Evolutionary conservation across 352 stramenopile species (phyloP).

Genomic region (Phytophthora lateralis): DNA sequence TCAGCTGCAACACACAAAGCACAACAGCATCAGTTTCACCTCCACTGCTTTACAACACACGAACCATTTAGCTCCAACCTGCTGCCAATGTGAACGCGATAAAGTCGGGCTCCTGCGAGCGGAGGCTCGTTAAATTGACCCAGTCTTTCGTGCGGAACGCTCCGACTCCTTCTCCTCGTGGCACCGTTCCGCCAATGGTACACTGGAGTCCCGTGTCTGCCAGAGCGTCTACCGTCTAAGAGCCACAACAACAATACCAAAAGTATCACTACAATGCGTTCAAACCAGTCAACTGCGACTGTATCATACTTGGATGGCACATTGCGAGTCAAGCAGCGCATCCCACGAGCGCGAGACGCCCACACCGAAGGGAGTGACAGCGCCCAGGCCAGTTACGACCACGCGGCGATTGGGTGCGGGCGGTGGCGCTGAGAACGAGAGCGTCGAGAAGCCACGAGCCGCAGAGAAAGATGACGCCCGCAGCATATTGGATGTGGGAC

Average conservation of each 20-base stretch:
- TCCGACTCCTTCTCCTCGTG: conserved; percentile 53
- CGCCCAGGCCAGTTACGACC: conserved; percentile 92
- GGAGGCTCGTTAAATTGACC: conserved; percentile 69
- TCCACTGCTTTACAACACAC: not conserved
- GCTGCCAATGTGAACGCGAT: conserved; percentile 86
- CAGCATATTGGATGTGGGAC: no score
- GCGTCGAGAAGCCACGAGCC: conserved; percentile 58
- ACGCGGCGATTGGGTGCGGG: conserved; percentile 75
- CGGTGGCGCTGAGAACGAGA: conserved; percentile 69
- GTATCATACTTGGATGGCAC: conserved; percentile 64
- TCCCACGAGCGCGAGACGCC: conserved; percentile 86
- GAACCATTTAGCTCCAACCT: conserved; percentile 35
- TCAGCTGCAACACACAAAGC: conserved; percentile 50
- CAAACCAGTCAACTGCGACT: not conserved
- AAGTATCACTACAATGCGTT: conserved; percentile 5
- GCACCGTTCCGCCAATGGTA: conserved; percentile 76
- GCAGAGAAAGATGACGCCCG: conserved; percentile 10
- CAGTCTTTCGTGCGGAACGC: conserved; percentile 72
- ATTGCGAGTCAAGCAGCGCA: conserved; percentile 77
- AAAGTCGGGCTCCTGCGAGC: conserved; percentile 84
- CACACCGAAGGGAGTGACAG: conserved; percentile 91
- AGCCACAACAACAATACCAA: conserved; percentile 7
- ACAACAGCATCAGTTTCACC: conserved; percentile 4
- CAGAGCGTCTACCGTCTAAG: conserved; percentile 59
- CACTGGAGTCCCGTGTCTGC: conserved; percentile 65